Percentiles rank a stretch among this genome's conserved stretches.
Conservation (phyloP, 2,329 filamentous ascomycete genomes). For the Pseudogymnoascus sp. region DNA sequence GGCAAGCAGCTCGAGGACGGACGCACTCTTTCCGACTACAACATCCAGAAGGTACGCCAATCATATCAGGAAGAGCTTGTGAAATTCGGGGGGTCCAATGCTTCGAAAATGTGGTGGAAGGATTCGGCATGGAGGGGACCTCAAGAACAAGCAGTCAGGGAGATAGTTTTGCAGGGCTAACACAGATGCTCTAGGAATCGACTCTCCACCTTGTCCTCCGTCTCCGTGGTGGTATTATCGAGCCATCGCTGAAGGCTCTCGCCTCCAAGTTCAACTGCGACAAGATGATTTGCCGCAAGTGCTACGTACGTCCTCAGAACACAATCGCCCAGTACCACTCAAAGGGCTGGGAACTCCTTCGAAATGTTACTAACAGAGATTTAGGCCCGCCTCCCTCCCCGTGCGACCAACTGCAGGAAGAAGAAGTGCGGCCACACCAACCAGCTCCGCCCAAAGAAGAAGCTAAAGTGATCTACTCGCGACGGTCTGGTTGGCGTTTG, state of each 20-base stretch:
- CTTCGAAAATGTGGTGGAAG: not conserved
- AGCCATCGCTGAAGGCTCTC: slow-evolving; percentile 96
- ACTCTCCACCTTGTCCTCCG: slow-evolving; percentile 97
- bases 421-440: slow-evolving; percentile 99
- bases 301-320: slow-evolving; percentile 66
- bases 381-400: slow-evolving; percentile 78
- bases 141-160: not conserved
- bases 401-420: slow-evolving; percentile 99
- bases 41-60: slow-evolving; percentile 87
- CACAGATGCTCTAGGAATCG: slow-evolving; percentile 59
- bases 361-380: slow-evolving; percentile 19
- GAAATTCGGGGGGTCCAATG: slow-evolving; percentile 9
- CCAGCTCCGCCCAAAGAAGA: slow-evolving; percentile 99
- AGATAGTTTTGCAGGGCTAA: slow-evolving; percentile 1
- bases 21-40: slow-evolving; percentile 94
- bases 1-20: slow-evolving; percentile 99
- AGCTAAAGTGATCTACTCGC: slow-evolving; percentile 76
- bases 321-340: not conserved
- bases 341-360: not conserved
- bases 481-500: slow-evolving; percentile 8
- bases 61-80: not conserved
- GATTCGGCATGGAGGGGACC: not conserved
- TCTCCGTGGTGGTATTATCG: slow-evolving; percentile 98
- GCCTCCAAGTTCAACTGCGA: slow-evolving; percentile 99
- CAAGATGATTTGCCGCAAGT: slow-evolving; percentile 99